Percentiles rank a stretch among this genome's conserved stretches.
phyloP scores from a whole-genome alignment of 2,329 filamentous ascomycete genomes.

The Fusarium setosum region DNA sequence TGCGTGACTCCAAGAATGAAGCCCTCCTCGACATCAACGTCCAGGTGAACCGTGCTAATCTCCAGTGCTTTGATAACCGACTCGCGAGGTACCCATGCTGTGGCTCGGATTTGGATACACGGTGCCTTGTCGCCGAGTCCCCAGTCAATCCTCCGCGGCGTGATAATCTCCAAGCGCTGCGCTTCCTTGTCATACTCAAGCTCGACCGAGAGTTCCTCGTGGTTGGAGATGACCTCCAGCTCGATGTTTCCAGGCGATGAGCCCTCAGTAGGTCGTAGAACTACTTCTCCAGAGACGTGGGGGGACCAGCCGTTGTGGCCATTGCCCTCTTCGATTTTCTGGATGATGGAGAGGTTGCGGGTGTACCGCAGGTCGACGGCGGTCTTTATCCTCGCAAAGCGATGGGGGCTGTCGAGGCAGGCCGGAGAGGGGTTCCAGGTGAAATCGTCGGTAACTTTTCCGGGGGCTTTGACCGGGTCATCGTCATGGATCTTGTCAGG shows the following conservation, averaged over 20 bases:
- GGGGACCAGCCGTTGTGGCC: constrained; percentile 44
- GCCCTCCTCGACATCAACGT: constrained; percentile 53
- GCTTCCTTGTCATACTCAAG: constrained; percentile 46
- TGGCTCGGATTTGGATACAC: constrained; percentile 61
- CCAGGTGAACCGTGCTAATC: constrained; percentile 53
- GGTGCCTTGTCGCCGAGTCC: constrained; percentile 43
- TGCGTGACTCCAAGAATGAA: constrained; percentile 50
- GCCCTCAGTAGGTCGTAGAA: constrained; percentile 53
- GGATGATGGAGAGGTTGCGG: constrained; percentile 53
- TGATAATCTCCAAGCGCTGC: constrained; percentile 54
- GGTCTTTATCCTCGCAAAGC: background rate
- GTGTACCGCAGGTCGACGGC: constrained; percentile 46
- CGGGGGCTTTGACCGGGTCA: constrained; percentile 39
- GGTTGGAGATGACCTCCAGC: constrained; percentile 59
- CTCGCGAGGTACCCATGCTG: constrained; percentile 57
- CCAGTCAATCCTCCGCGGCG: constrained; percentile 51
- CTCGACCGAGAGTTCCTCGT: constrained; percentile 52
- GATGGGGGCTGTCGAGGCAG: constrained; percentile 39
- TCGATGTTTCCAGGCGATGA: constrained; percentile 52
- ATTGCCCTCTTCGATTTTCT: constrained; percentile 46
- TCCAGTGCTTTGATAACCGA: constrained; percentile 51
- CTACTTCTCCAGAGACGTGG: constrained; percentile 57
- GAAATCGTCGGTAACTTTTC: constrained; percentile 35
- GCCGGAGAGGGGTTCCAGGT: constrained; percentile 39
- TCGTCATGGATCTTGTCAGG: constrained; percentile 33